These are phyloP conservation scores for Diutina neorugosa DNA, from an alignment of 1,139 yeast species.

Conservation along the genomic window DNA sequence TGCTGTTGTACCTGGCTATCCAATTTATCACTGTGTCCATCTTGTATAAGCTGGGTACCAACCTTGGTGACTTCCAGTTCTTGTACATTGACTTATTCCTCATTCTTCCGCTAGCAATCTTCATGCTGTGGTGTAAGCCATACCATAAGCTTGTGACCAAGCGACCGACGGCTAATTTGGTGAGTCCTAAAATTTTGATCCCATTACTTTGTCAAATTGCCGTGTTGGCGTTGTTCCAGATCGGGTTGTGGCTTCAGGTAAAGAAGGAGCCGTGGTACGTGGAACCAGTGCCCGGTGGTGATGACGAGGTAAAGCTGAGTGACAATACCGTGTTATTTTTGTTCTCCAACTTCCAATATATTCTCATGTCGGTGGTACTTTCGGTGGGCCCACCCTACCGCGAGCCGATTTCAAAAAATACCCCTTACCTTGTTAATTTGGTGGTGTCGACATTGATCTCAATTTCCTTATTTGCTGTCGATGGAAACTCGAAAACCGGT, in stretches of 20 bases:
- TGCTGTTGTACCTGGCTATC: conserved; percentile 94
- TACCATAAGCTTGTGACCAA: conserved; percentile 46
- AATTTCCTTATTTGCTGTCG: conserved; percentile 32
- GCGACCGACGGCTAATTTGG: conserved; percentile 88
- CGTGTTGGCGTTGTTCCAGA: conserved; percentile 52
- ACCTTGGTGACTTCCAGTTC: conserved; percentile 95
- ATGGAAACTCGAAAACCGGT: conserved; percentile 44
- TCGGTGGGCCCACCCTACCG: conserved; percentile 96
- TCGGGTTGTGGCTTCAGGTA: conserved; percentile 50
- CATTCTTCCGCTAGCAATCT: conserved; percentile 87
- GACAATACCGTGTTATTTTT: conserved; percentile 83
- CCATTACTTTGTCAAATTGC: conserved; percentile 69
- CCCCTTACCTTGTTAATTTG: conserved; percentile 60
- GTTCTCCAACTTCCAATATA: conserved; percentile 79
- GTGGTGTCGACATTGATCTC: conserved; percentile 37
- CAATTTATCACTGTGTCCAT: conserved; percentile 84
- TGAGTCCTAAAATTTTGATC: conserved; percentile 74
- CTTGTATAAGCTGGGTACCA: conserved; percentile 78
- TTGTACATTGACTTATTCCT: conserved; percentile 82
- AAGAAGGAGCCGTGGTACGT: conserved; percentile 62
- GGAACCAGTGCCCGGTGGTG: conserved; percentile 74
- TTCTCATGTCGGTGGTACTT: conserved; percentile 66
- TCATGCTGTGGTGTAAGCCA: conserved; percentile 96
- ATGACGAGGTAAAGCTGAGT: conserved; percentile 68
- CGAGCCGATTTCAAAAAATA: conserved; percentile 56